Conservation (phyloP, 2,329 filamentous ascomycete genomes). For the Cladophialophora psammophila region DNA sequence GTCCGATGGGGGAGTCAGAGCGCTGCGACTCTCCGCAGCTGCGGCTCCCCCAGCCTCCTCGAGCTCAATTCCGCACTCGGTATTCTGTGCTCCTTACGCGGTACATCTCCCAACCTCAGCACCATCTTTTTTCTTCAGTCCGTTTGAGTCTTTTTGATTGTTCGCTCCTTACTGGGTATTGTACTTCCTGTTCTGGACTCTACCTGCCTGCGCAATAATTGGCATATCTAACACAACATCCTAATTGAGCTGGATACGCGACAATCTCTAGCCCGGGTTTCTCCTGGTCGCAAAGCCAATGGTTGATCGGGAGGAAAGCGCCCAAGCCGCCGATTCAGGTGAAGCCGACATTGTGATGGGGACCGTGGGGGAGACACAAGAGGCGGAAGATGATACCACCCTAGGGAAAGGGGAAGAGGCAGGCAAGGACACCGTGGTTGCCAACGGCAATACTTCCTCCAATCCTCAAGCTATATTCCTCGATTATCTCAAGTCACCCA, state of each 20-base stretch:
- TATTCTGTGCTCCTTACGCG: too few relatives aligned
- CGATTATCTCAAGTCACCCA: constrained; percentile 71
- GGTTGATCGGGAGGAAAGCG: constrained; percentile 40
- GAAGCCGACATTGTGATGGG: constrained; percentile 44
- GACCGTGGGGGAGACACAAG: constrained; percentile 36
- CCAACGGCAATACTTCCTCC: constrained; percentile 36
- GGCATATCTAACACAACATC: background rate
- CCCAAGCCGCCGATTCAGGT: constrained; percentile 32
- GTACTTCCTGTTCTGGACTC: background rate
- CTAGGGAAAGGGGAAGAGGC: constrained; percentile 35
- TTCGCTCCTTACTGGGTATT: background rate
- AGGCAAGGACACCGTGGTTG: constrained; percentile 30
- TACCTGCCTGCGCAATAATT: background rate
- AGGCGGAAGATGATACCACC: constrained; percentile 37
- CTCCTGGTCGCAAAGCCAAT: constrained; percentile 24
- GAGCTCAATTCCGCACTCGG: background rate
- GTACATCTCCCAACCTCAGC: background rate
- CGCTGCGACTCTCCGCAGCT: background rate
- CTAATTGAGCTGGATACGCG: background rate
- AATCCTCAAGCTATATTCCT: constrained; percentile 40
- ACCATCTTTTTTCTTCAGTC: background rate
- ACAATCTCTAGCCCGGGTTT: background rate
- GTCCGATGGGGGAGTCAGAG: background rate
- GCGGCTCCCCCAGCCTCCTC: background rate
- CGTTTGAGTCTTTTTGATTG: background rate